Conservation (phyloP, 768 basidiomycete genomes). For the Pholiota conissans region DNA sequence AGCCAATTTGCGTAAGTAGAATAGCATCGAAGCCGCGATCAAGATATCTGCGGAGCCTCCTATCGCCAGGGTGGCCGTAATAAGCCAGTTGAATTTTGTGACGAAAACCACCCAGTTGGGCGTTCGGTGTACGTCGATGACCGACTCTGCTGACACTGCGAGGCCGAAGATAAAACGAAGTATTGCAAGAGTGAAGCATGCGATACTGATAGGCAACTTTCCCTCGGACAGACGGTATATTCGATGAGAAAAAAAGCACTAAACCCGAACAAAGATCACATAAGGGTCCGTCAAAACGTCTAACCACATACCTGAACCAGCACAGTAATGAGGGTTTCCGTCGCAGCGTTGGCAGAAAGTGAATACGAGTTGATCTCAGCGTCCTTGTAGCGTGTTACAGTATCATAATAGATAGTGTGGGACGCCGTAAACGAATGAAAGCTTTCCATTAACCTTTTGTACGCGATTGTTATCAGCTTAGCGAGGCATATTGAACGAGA, state of each 20-base stretch:
- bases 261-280: neutral
- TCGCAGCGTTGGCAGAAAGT: constrained; percentile 13
- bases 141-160: constrained; percentile 11
- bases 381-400: constrained; percentile 13
- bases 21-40: constrained; percentile 12
- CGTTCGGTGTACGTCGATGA: constrained; percentile 15
- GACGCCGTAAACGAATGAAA: constrained; percentile 19
- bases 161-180: constrained; percentile 13
- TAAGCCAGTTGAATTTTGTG: constrained; percentile 9
- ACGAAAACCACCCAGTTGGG: constrained; percentile 18
- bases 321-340: constrained; percentile 19
- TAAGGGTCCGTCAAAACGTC: neutral
- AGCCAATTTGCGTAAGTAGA: constrained; percentile 6
- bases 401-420: constrained; percentile 21
- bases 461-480: neutral
- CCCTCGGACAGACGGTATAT: constrained; percentile 14
- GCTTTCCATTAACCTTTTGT: constrained; percentile 11
- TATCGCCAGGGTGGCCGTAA: constrained; percentile 11
- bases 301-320: constrained; percentile 13
- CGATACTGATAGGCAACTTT: constrained; percentile 9
- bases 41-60: constrained; percentile 14
- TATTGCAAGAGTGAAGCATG: constrained; percentile 14
- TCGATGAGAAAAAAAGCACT: constrained; percentile 18
- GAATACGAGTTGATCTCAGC: constrained; percentile 16
- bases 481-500: neutral